Evolutionary conservation across 495 filamentous ascomycete species (phyloP), one percentile per base, ranked within the genome.

Genomic region (Aspergillus egyptiacus): DNA sequence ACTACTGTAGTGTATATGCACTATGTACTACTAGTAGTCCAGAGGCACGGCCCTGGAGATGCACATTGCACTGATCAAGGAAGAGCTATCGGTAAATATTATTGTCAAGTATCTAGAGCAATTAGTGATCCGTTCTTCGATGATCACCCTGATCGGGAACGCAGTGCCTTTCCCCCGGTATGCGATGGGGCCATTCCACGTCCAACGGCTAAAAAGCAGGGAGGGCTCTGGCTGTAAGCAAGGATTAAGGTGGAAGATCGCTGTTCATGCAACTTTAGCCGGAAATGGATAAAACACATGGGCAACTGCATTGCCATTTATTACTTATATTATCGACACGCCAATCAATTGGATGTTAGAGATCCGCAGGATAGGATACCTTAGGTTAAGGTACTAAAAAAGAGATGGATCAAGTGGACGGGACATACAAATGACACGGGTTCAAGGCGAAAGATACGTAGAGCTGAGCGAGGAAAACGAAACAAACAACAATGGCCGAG

Each of bases 71-170:
- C 25, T 20, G 32, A 17, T n/a, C n/a, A 15, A 24, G 20, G 24
- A 38, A 34, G 28, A 24, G 39, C 35, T 50, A 24, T 36, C 48
- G 48, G 44, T 38, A 53, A 46, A 54, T 35, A 17, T 35, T 35
- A n/a, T 19, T 5, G 20, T 35, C 5, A 35, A 35, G 33, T 17
- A 35, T 37, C 15, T 15, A 25, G n/a, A 14, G 5, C 20, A 40
- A 25, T 27, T 27, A 27, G 3, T 22, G 23, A 31, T 14, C 9
- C 13, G 30, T 33, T 17, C n/a, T n/a, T 43, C 9, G 48, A 27
- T 19, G 53, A 60, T 55, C 54, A 51, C n/a, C 35, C 40, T 50
- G 57, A 57, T 60, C 57, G 57, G 51, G 53, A 55, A 25, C 34
- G 42, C 35, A 31, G 38, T 17, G 22, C 23, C 41, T 25, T 39